Evolutionary conservation across 331 rosid genomes (phyloP).

Genomic region (Quercus tomentella): DNA sequence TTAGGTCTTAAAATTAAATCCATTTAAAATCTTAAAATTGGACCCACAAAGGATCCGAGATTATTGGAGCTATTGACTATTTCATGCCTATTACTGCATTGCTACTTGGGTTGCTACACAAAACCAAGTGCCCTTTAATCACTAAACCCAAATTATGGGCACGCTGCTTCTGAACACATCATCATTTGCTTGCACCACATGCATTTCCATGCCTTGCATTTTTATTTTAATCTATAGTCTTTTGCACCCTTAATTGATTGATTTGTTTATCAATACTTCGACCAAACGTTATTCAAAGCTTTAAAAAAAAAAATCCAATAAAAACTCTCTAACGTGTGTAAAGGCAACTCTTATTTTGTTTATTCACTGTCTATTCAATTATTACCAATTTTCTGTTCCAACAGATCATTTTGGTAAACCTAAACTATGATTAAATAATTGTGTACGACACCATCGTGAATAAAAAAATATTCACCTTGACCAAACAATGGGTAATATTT

Average conservation of each 20-base stretch:
- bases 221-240: background rate
- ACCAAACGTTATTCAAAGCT: background rate
- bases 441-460: background rate
- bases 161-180: background rate
- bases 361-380: background rate
- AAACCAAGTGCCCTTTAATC: background rate
- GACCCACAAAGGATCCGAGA: too few species aligned
- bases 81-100: too few species aligned
- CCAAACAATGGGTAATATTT: background rate
- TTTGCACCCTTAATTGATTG: too few species aligned
- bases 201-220: background rate
- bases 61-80: too few species aligned
- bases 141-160: background rate
- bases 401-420: background rate
- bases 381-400: background rate
- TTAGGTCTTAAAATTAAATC: too few species aligned
- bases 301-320: background rate
- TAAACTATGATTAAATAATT: background rate
- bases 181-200: background rate
- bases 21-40: too few species aligned
- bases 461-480: background rate
- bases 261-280: too few species aligned
- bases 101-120: background rate
- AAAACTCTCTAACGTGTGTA: too few species aligned
- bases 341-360: too few species aligned